Evolutionary conservation across 1,284 basidiomycete species (phyloP), one percentile per base, ranked within the genome.

Genomic region (Trichosporon faecale): DNA sequence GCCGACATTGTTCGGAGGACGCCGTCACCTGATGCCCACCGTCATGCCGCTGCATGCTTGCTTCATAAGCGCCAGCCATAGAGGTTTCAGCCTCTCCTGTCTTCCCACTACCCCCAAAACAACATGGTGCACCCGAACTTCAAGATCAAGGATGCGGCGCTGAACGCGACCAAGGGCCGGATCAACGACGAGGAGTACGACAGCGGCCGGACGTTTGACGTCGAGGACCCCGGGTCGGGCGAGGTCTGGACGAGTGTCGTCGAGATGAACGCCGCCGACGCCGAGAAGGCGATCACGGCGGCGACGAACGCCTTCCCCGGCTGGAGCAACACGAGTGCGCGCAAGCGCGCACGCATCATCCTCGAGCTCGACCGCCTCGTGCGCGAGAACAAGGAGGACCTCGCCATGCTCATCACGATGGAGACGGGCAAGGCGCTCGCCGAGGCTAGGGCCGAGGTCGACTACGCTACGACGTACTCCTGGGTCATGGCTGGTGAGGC

Each of bases 341-440:
- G 74, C 27, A 64, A 66, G 44, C 74, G 74, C 40, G 74, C 74
- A n/a, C 68, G 72, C 40, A 69, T 72, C 67, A 72, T 74, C 31
- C 66, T 74, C 35, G 61, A 68, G 66, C 60, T 70, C 65, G 73
- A 74, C 69, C 66, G 65, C 44, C 70, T 72, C 21, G 68, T 74
- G 8, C 73, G 73, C 65, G 68, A 71, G 68, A 63, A 68, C 66
- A 76, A 73, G 75, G 68, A 72, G 29, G 75, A 76, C 67, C 68
- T 76, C 44, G 72, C 75, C 40, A 70, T 69, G 64, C 60, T 76
- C 7, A 60, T 69, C 29, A 68, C 69, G 27, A 67, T 76, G 66
- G 94, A 96, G 84, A 95, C 95, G 75, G 94, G 94, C 40, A 96
- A 96, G 85, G 86, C 92, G 8, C 83, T 95, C 23, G 83, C 86